Evolutionary conservation across 305 asterid genomes (phyloP).

Genomic region (Stenogyne calaminthoides): DNA sequence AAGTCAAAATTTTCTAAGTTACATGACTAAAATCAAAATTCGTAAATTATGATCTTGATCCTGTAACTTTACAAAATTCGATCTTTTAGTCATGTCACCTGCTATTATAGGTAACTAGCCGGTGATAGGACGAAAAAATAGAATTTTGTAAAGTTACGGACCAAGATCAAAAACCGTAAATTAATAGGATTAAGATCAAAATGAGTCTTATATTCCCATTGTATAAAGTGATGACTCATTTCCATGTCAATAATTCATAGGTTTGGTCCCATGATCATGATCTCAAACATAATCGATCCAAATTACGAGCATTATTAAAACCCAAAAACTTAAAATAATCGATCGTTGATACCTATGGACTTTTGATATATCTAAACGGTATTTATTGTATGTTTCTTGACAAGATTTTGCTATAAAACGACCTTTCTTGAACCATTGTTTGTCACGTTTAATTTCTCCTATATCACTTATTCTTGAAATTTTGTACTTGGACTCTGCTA

Average conservation of each 20-base stretch:
- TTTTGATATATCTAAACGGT: conserved; percentile 16
- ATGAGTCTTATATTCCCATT: too few relatives aligned
- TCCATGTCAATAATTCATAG: conserved; percentile 39
- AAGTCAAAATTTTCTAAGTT: too few relatives aligned
- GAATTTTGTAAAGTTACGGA: too few relatives aligned
- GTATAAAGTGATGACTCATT: conserved; percentile 44
- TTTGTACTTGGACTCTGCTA: conserved; percentile 2
- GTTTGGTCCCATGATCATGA: conserved; percentile 29
- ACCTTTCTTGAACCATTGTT: conserved; percentile 4
- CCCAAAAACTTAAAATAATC: neutral
- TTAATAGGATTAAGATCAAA: too few relatives aligned
- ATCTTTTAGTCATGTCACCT: too few relatives aligned
- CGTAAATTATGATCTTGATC: too few relatives aligned
- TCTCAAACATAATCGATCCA: conserved; percentile 2
- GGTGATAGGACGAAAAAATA: too few relatives aligned
- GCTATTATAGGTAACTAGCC: too few relatives aligned
- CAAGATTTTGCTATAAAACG: conserved; percentile 37
- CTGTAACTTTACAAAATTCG: too few relatives aligned
- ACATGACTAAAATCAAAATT: too few relatives aligned
- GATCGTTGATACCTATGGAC: conserved; percentile 21
- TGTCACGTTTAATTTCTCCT: conserved; percentile 28
- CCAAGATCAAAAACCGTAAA: too few relatives aligned
- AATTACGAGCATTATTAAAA: neutral
- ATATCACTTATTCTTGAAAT: neutral
- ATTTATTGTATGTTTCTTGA: conserved; percentile 19